phyloP scores from a whole-genome alignment of 768 basidiomycete species.

The Mycena metata region DNA sequence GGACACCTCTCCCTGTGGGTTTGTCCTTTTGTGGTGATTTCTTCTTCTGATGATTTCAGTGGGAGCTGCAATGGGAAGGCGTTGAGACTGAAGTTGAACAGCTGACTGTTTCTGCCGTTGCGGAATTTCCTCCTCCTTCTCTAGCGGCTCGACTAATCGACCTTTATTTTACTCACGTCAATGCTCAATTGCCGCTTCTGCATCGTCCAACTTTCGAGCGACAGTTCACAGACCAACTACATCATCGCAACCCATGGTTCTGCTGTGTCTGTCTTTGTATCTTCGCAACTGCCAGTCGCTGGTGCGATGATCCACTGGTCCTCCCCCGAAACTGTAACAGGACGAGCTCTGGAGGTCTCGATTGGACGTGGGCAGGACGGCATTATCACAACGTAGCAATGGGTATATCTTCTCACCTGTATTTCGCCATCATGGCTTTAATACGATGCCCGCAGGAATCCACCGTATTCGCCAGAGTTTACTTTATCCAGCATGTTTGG shows the following conservation, averaged over 20 bases:
- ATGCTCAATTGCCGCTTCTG: constrained; percentile 74
- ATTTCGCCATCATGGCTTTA: constrained; percentile 27
- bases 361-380: constrained; percentile 72
- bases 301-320: constrained; percentile 73
- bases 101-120: constrained; percentile 51
- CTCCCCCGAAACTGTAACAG: constrained; percentile 48
- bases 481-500: constrained; percentile 68
- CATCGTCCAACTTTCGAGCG: constrained; percentile 79
- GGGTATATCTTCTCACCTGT: constrained; percentile 50
- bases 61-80: constrained; percentile 70
- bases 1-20: constrained; percentile 70
- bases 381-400: constrained; percentile 70
- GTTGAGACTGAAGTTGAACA: constrained; percentile 48
- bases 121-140: constrained; percentile 73
- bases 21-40: not conserved
- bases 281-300: constrained; percentile 80
- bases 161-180: constrained; percentile 75
- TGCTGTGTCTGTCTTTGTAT: constrained; percentile 69
- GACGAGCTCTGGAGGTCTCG: constrained; percentile 46
- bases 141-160: constrained; percentile 71
- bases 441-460: constrained; percentile 54
- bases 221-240: constrained; percentile 67
- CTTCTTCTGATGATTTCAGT: constrained; percentile 51
- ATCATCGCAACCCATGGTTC: constrained; percentile 72
- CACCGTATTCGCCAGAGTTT: constrained; percentile 64